Evolutionary conservation across 2,329 filamentous ascomycete species (phyloP), one percentile per base, ranked within the genome.

Genomic region (Exophiala viscosa): DNA sequence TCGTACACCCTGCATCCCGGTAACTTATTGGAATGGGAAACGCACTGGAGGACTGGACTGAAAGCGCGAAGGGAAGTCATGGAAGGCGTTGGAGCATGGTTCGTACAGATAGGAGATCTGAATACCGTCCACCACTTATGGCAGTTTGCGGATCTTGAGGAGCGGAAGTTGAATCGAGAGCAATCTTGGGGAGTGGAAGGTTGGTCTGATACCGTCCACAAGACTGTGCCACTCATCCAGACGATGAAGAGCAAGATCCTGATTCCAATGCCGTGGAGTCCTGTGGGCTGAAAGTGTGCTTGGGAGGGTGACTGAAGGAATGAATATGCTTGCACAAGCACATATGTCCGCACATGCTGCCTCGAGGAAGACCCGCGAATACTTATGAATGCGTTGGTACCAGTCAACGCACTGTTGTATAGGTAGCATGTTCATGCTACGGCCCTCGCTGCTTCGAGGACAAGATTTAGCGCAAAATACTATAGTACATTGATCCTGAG

Each of bases 1-100:
- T 96, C 93, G 1, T 99, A 99, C 76, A 96, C 90, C 4, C 81
- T 99, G 17, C 90, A 96, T 68, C 93, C 93, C 0, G 93, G 93
- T 38, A 96, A 96, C 69, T 79, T 99, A 39, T 81, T 99, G 6
- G 93, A 99, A 73, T 99, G 93, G 93, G 93, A 99, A 79, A 95
- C 89, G 36, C 93, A 99, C 73, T 99, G 93, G 93, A 83, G 95
- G 56, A 85, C 89, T 60, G 93, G 93, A 20, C 80, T 99, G 49
- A 88, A 88, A 72, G 93, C 93, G 2, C 83, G 93, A 46, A 83
- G 90, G 45, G 90, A 97, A 73, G 92, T 97, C 50, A 99, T 99
- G 93, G 93, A 99, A 72, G 93, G 93, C 11, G 91, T 96, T 0
- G 91, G 92, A 31, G 93, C 93, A 5, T 99, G 93, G 93, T 99